Evolutionary conservation across 2,329 filamentous ascomycete genomes (phyloP).

Genomic region (Endocalyx cinctus): DNA sequence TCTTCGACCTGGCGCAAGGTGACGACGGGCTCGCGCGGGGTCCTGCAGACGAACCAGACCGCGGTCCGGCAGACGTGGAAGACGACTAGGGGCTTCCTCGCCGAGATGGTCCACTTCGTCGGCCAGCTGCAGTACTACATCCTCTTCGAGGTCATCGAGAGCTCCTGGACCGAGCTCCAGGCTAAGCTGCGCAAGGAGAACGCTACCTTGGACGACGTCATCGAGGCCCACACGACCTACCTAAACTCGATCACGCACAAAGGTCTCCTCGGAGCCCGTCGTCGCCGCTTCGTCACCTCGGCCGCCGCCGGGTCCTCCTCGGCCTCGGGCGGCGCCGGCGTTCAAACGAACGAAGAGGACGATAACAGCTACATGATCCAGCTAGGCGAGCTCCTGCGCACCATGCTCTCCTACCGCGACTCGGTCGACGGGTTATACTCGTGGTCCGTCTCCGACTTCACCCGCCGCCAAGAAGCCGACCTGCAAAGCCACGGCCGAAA

Average conservation of each 20-base stretch:
- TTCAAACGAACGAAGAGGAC: slow-evolving; percentile 58
- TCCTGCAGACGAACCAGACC: slow-evolving; percentile 68
- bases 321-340: slow-evolving; percentile 26
- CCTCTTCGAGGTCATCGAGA: slow-evolving; percentile 95
- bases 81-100: slow-evolving; percentile 77
- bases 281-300: slow-evolving; percentile 37
- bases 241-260: slow-evolving; percentile 94
- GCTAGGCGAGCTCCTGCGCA: slow-evolving; percentile 84
- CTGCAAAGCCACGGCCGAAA: slow-evolving; percentile 61
- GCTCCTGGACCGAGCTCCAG: slow-evolving; percentile 89
- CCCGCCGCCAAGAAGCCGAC: slow-evolving; percentile 77
- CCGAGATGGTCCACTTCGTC: slow-evolving; percentile 98
- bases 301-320: slow-evolving; percentile 31
- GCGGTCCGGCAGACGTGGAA: slow-evolving; percentile 82
- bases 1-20: slow-evolving; percentile 88
- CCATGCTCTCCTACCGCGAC: slow-evolving; percentile 92
- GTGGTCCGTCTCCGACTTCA: slow-evolving; percentile 93
- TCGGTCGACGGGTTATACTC: slow-evolving; percentile 91
- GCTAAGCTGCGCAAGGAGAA: slow-evolving; percentile 76
- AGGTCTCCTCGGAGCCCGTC: slow-evolving; percentile 76
- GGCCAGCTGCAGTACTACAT: slow-evolving; percentile 98
- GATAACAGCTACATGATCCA: slow-evolving; percentile 79
- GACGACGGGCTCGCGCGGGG: slow-evolving; percentile 92
- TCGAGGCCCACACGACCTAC: slow-evolving; percentile 85
- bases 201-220: slow-evolving; percentile 91